These are phyloP conservation scores for Lactifluus piperatus DNA, from an alignment of 768 basidiomycete species.

Conservation along the genomic window DNA sequence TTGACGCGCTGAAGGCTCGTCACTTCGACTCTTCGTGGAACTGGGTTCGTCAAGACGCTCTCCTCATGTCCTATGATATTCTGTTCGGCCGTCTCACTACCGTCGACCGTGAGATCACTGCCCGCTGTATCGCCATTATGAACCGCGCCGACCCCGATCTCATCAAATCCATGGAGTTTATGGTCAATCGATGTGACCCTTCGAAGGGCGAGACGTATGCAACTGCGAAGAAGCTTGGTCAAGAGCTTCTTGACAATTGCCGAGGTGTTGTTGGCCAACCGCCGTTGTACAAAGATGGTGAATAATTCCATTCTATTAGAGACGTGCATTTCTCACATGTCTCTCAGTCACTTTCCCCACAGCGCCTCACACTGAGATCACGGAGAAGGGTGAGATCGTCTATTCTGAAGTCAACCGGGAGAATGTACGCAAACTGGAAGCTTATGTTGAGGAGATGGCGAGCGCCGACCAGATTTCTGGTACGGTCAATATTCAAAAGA, in stretches of 20 bases:
- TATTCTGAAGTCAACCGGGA: constrained; percentile 93
- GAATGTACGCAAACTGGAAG: constrained; percentile 94
- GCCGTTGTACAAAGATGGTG: constrained; percentile 97
- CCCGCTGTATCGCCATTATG: constrained; percentile 94
- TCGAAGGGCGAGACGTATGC: constrained; percentile 83
- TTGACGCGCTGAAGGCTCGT: constrained; percentile 92
- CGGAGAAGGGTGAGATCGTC: constrained; percentile 87
- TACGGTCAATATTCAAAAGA: constrained; percentile 90
- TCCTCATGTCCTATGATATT: constrained; percentile 97
- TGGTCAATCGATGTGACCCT: constrained; percentile 77
- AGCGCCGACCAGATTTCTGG: constrained; percentile 81
- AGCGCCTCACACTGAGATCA: constrained; percentile 91
- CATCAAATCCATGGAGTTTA: constrained; percentile 91
- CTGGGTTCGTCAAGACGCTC: constrained; percentile 95
- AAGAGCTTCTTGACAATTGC: no score
- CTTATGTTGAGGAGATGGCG: no score
- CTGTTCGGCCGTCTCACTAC: constrained; percentile 91
- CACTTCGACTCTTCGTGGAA: constrained; percentile 99
- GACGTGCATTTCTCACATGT: neutral
- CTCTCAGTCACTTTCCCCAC: constrained; percentile 90
- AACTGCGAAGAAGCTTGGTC: constrained; percentile 93
- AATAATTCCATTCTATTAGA: no score
- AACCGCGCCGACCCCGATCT: constrained; percentile 94
- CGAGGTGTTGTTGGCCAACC: constrained; percentile 74
- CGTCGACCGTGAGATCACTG: constrained; percentile 93